phyloP scores from a whole-genome alignment of 345 rosid genomes.

The Cardiospermum halicacabum region DNA sequence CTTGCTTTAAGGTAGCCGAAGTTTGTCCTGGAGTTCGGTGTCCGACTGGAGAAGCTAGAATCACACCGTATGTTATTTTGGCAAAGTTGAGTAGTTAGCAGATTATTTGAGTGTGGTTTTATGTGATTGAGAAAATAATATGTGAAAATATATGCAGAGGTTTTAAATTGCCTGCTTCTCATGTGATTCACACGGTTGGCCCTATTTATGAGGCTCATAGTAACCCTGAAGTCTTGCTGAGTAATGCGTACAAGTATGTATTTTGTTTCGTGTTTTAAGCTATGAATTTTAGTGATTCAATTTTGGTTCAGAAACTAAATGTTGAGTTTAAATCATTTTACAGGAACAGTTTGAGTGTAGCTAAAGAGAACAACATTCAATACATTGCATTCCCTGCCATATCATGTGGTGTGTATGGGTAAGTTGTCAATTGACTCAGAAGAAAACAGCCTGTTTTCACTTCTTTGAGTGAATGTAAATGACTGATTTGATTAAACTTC shows the following conservation, averaged over 20 bases:
- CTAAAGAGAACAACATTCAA: constrained; percentile 61
- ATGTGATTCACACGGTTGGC: constrained; percentile 82
- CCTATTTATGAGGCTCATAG: constrained; percentile 51
- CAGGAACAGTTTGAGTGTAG: constrained; percentile 69
- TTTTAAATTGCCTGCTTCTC: constrained; percentile 66
- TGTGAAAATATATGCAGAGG: constrained; percentile 46
- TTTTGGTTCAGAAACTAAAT: neutral
- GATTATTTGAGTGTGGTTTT: neutral
- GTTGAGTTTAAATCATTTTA: constrained; percentile 16
- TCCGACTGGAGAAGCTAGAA: constrained; percentile 84
- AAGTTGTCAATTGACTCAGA: constrained; percentile 12
- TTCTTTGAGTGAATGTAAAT: neutral
- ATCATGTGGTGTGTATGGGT: constrained; percentile 76
- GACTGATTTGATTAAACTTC: neutral
- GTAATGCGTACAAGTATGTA: constrained; percentile 56
- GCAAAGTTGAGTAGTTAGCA: neutral
- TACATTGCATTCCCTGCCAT: constrained; percentile 86
- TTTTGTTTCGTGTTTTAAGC: constrained; percentile 1
- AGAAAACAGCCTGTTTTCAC: neutral
- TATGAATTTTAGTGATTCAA: neutral
- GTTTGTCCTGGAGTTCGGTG: constrained; percentile 67
- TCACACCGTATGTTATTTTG: constrained; percentile 47
- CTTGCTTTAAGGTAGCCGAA: constrained; percentile 65
- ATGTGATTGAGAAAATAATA: neutral
- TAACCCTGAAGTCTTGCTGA: constrained; percentile 50